Base-by-base conservation (phyloP, 2,329 filamentous ascomycete genomes). In the Trichoderma aggressivum region DNA sequence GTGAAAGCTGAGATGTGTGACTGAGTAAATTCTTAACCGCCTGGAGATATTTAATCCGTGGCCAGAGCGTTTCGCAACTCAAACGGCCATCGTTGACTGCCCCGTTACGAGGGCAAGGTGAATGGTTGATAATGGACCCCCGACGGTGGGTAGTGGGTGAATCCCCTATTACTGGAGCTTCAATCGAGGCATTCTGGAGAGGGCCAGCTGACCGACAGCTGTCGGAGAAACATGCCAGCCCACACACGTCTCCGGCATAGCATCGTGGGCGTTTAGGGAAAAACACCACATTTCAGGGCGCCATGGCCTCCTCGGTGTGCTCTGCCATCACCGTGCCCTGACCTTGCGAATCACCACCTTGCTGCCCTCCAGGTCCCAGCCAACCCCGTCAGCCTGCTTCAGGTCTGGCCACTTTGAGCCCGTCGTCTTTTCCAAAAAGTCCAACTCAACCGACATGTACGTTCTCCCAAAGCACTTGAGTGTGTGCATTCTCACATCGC, bases 381-480 rank as follows among this genome's bases (percentile, higher is more conserved):
- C 94, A 1, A 98, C 91, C 3, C 90, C 90, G 77, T 93, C 89
- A 74, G 88, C 84, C 39, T 87, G 85, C 71, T 82, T 86, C 77
- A 98, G 82, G 64, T 89, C 88, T 12, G 88, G 85, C 94, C 95
- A 99, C n/a, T 82, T 84, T 75, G 87, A 84, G 61, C 89, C 89
- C 5, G 92, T 87, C 71, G 88, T 86, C 77, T 85, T 86, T 81
- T 96, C 92, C 64, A 97, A 81, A 79, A 91, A 93, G 4, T 78
- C 79, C 71, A 87, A 80, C 67, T 94, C 92, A 10, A 94, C 90
- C 24, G 83, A 88, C 74, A 98, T 82, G 80, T 99, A 99, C 5
- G 91, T 88, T 77, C 90, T 88, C 1, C 94, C 94, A 69, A 98
- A 88, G 79, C 94, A 96, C 83, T 97, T 97, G 75, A 98, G 84